These are phyloP conservation scores for Dispira simplex DNA, from an alignment of 192 early-diverging fungal species.

Conservation along the genomic window DNA sequence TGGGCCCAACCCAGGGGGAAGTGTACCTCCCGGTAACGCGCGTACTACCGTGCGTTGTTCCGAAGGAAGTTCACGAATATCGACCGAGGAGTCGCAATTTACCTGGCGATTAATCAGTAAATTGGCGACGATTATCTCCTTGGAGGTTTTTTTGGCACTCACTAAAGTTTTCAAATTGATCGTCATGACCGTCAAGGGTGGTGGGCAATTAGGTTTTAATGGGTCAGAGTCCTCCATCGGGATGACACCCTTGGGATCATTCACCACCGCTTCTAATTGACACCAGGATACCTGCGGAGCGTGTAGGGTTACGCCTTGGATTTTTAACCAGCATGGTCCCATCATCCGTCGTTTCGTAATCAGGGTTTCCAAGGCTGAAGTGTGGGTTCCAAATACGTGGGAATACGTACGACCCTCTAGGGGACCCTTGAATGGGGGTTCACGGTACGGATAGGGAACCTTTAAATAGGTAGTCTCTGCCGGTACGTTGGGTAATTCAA, in stretches of 20 bases:
- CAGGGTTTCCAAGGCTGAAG: slow-evolving; percentile 80
- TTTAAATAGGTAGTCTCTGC: slow-evolving; percentile 71
- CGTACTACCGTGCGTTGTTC: slow-evolving; percentile 57
- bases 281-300: slow-evolving; percentile 70
- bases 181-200: slow-evolving; percentile 77
- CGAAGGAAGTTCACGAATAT: slow-evolving; percentile 23
- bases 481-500: slow-evolving; percentile 73
- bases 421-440: slow-evolving; percentile 36
- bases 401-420: slow-evolving; percentile 59
- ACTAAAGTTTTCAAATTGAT: slow-evolving; percentile 70
- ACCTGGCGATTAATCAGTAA: slow-evolving; percentile 58
- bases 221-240: slow-evolving; percentile 38
- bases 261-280: slow-evolving; percentile 51
- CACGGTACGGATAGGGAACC: slow-evolving; percentile 58
- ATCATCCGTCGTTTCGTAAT: slow-evolving; percentile 87
- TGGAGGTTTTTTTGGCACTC: slow-evolving; percentile 63
- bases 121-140: slow-evolving; percentile 77
- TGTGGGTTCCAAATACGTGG: slow-evolving; percentile 76
- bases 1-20: slow-evolving; percentile 65
- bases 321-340: slow-evolving; percentile 89
- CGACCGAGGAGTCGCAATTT: slow-evolving; percentile 33
- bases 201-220: slow-evolving; percentile 26
- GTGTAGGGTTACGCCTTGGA: slow-evolving; percentile 35
- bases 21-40: slow-evolving; percentile 46
- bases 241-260: slow-evolving; percentile 50